These are phyloP conservation scores for Erysimum pusillum DNA, from an alignment of 441 rosid genomes.

Conservation along the genomic window DNA sequence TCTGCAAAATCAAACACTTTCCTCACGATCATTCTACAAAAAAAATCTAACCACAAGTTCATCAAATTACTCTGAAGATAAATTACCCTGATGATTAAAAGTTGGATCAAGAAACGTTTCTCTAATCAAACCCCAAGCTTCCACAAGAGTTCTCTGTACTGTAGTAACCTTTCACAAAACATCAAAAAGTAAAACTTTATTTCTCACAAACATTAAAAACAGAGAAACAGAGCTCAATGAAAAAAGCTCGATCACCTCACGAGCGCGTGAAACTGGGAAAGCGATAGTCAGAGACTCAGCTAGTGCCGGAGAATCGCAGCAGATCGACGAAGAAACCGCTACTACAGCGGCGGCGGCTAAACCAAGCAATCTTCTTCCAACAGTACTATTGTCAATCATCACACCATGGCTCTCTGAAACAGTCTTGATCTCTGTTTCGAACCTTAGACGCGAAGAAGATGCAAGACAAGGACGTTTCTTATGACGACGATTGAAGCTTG, in stretches of 20 bases:
- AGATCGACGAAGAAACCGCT: conserved; percentile 60
- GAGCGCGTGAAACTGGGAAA: conserved; percentile 79
- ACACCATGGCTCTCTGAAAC: conserved; percentile 31
- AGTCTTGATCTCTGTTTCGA: conserved; percentile 35
- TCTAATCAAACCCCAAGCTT: conserved; percentile 93
- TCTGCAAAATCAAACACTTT: conserved; percentile 52
- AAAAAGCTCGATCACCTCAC: conserved; percentile 57
- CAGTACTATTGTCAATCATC: conserved; percentile 29
- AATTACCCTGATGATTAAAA: conserved; percentile 84
- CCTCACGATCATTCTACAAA: conserved; percentile 7
- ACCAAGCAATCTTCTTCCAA: conserved; percentile 60
- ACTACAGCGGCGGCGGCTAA: conserved; percentile 60
- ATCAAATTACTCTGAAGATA: background rate
- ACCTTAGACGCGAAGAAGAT: conserved; percentile 41
- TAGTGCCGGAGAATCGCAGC: conserved; percentile 66
- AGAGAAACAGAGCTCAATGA: conserved; percentile 30
- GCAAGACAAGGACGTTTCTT: conserved; percentile 46
- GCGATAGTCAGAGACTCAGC: conserved; percentile 74
- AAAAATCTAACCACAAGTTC: background rate
- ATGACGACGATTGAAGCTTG: conserved; percentile 37
- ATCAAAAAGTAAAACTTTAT: background rate
- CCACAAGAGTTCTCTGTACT: conserved; percentile 93
- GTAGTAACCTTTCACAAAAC: conserved; percentile 68
- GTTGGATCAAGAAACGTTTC: conserved; percentile 91
- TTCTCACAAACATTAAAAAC: conserved; percentile 10